Conservation (phyloP, 2,329 filamentous ascomycete species). For the Dactylellina sp. region DNA sequence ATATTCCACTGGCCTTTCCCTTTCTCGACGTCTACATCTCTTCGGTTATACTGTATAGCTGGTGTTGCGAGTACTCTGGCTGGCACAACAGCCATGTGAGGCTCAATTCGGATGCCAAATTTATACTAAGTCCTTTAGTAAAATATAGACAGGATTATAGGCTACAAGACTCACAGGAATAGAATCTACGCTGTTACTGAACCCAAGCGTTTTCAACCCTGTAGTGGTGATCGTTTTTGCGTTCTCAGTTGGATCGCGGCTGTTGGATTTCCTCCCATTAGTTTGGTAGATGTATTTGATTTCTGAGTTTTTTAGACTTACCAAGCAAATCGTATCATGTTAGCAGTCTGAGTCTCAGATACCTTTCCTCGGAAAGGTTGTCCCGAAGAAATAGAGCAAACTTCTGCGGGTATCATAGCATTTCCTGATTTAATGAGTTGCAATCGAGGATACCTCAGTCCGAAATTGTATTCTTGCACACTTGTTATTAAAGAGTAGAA, state of each 20-base stretch:
- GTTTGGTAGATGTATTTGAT: not conserved
- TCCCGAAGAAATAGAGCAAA: constrained; percentile 25
- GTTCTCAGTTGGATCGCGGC: constrained; percentile 32
- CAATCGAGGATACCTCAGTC: constrained; percentile 12
- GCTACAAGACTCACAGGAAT: constrained; percentile 18
- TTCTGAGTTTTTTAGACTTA: constrained; percentile 21
- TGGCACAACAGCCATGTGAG: constrained; percentile 26
- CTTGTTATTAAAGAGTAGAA: not conserved
- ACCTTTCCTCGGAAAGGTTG: constrained; percentile 29
- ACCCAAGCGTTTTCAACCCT: constrained; percentile 23
- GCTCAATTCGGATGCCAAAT: constrained; percentile 34
- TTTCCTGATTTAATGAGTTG: constrained; percentile 27
- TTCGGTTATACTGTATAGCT: constrained; percentile 23
- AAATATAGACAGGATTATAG: not conserved
- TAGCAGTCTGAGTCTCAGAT: constrained; percentile 30
- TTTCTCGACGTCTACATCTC: constrained; percentile 8
- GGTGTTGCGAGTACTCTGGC: constrained; percentile 35
- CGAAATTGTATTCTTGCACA: constrained; percentile 25
- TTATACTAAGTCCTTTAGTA: constrained; percentile 24
- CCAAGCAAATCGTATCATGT: constrained; percentile 49
- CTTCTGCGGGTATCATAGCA: constrained; percentile 28
- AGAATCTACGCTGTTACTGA: constrained; percentile 2
- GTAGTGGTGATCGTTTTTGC: constrained; percentile 20
- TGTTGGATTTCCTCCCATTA: constrained; percentile 1
- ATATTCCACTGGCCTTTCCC: constrained; percentile 42